Evolutionary conservation across 225 moss, liverwort and hornwort genomes (phyloP).

Genomic region (Marchantia paleacea): DNA sequence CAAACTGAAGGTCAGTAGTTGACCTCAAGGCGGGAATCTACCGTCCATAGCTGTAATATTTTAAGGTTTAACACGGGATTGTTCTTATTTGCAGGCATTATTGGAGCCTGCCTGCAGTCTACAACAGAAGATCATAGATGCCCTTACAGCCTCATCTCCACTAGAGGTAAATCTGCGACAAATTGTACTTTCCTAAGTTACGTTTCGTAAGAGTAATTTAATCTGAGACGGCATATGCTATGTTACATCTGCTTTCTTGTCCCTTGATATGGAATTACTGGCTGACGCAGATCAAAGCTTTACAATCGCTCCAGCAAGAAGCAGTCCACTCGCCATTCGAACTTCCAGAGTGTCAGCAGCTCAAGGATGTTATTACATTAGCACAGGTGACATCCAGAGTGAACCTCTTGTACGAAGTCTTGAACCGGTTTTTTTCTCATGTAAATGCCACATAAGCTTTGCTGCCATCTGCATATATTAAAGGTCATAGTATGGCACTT

Average conservation of each 20-base stretch:
- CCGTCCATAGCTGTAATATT: background rate
- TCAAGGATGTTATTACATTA: constrained; percentile 45
- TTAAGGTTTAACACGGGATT: background rate
- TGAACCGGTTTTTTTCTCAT: no score
- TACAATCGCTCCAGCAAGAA: constrained; percentile 72
- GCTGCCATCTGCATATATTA: background rate
- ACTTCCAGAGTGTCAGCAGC: constrained; percentile 64
- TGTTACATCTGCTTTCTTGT: background rate
- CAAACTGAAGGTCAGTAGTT: constrained; percentile 55
- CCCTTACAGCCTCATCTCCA: constrained; percentile 44
- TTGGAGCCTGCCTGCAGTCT: constrained; percentile 58
- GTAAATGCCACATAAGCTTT: background rate
- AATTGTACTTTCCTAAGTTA: background rate
- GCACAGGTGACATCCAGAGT: constrained; percentile 51
- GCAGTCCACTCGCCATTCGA: constrained; percentile 62
- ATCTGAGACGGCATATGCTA: background rate
- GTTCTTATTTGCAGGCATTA: constrained; percentile 36
- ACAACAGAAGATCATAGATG: constrained; percentile 53
- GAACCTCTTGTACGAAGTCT: background rate
- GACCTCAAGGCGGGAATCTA: no score
- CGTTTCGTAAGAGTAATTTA: background rate
- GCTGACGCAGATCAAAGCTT: constrained; percentile 46
- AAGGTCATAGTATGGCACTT: background rate
- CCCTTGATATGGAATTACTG: no score
- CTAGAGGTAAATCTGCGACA: constrained; percentile 48